phyloP scores from a whole-genome alignment of 257 asterid genomes.

The Solanum ahanhuiri region DNA sequence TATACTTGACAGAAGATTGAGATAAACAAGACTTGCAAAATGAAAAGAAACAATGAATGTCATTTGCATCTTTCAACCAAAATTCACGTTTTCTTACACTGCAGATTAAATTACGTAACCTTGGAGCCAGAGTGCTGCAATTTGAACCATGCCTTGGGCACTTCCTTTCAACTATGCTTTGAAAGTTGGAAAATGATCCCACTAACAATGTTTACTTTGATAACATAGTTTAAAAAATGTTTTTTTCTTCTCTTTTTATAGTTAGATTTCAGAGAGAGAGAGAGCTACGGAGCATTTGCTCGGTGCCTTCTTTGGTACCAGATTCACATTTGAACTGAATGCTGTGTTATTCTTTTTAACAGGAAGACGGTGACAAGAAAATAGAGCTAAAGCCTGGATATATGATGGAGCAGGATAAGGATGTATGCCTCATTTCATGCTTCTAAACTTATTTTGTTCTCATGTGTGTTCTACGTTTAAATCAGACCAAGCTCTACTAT shows the following conservation, averaged over 20 bases:
- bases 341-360: constrained; percentile 12
- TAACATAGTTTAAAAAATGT: not conserved
- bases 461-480: not conserved
- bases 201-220: not conserved
- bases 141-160: not conserved
- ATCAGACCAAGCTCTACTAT: not conserved
- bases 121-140: not conserved
- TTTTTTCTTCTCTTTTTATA: not conserved
- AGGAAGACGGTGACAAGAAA: constrained; percentile 87
- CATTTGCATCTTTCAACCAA: not conserved
- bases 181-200: not conserved
- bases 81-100: not conserved
- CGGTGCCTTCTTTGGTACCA: not conserved
- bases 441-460: not conserved
- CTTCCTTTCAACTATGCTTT: not conserved
- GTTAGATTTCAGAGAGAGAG: not conserved
- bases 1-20: not conserved
- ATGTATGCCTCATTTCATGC: constrained; percentile 31
- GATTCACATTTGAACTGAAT: not conserved
- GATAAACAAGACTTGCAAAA: not conserved
- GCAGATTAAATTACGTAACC: not conserved
- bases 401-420: constrained; percentile 90
- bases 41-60: not conserved
- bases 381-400: constrained; percentile 91
- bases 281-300: not conserved